Evolutionary conservation across 805 yeast species (phyloP), one percentile per base, ranked within the genome.

Genomic region (Saccharomycopsis oosterbeekiorum): DNA sequence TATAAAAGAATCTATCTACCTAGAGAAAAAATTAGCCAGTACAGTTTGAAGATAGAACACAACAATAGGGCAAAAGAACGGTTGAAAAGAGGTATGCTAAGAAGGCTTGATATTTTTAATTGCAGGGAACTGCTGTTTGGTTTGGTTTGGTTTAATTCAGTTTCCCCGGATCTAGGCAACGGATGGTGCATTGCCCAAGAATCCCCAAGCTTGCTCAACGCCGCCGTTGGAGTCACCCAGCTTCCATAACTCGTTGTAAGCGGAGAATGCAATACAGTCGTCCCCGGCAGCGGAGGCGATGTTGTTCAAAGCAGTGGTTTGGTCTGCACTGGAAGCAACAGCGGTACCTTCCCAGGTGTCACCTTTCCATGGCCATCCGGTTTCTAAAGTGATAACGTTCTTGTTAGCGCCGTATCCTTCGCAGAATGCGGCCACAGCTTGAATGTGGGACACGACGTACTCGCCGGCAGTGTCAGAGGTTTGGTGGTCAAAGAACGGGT

Each of bases 291-390:
- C 64, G 4, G 73, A 69, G 34, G 76, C 78, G 60, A 84, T 81
- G 61, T 83, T 74, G 64, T 78, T 70, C 56, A 84, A 68, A 12
- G 87, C 86, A 11, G 75, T 65, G 26, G 73, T 69, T 71, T 84
- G 88, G 74, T 84, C 81, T 4, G 67, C 70, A 39, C 66, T 66
- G 24, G 84, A 80, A 55, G 88, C 88, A 41, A 83, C 83, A 66
- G 84, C 83, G 56, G 65, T 64, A 61, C 84, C 85, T 66, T 76
- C 79, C 66, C 75, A 80, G 61, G 78, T 67, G 64, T 74, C 70
- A 68, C 89, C 89, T 66, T 76, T 69, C 24, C 86, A 79, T 68
- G 89, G 89, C 89, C 89, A 84, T 51, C 89, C 89, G 58, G 86
- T 79, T 73, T 84, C 89, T 61, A 84, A 76, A 65, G 84, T 76